Conservation (phyloP, 148 eudicot species). For the Silene conica region DNA sequence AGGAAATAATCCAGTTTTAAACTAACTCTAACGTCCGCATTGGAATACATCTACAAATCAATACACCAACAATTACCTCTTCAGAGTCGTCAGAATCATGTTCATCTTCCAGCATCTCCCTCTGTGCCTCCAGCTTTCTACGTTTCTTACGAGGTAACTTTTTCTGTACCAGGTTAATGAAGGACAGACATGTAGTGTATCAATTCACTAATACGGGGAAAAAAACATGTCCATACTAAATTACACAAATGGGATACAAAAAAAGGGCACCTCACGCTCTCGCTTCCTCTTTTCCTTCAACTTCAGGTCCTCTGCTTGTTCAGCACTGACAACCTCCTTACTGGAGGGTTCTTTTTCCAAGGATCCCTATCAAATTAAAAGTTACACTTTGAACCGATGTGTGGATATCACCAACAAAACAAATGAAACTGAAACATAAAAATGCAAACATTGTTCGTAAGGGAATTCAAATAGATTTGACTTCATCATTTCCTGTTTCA, state of each 20-base stretch:
- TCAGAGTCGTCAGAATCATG: slow-evolving; percentile 38
- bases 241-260: slow-evolving; percentile 7
- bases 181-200: background rate
- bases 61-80: slow-evolving; percentile 26
- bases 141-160: slow-evolving; percentile 89
- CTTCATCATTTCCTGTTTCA: background rate
- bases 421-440: background rate
- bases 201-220: background rate
- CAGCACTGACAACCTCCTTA: slow-evolving; percentile 61
- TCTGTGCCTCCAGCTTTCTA: slow-evolving; percentile 88
- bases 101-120: slow-evolving; percentile 85
- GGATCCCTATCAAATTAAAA: slow-evolving; percentile 38
- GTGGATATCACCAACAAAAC: background rate
- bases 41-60: background rate
- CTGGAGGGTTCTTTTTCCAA: slow-evolving; percentile 36
- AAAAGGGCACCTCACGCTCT: slow-evolving; percentile 71
- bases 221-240: background rate
- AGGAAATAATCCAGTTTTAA: background rate
- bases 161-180: slow-evolving; percentile 44
- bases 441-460: background rate
- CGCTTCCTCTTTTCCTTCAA: slow-evolving; percentile 93
- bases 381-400: background rate
- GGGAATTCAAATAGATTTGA: background rate
- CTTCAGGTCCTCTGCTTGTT: slow-evolving; percentile 84
- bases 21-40: background rate